Base-by-base conservation (phyloP, 495 filamentous ascomycete species). In the Trichoderma orchidacearum region DNA sequence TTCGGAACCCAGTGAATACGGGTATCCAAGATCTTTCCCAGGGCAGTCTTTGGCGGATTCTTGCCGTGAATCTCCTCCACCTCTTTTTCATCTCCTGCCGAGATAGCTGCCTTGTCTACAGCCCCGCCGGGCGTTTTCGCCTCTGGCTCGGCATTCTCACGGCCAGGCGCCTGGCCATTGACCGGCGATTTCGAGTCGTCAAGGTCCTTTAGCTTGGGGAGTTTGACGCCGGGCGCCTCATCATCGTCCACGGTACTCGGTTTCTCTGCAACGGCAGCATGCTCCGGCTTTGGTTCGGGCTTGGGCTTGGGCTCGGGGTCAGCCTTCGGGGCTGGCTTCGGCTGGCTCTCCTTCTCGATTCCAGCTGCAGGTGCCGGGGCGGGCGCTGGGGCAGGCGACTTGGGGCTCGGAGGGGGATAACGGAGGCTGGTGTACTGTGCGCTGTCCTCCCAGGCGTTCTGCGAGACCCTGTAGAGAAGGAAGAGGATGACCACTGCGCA, bases 401-500 rank as follows among this genome's bases (percentile, higher is more conserved):
- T 48, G 18, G 41, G 11, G 21, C 18, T 11, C 9, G 41, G 41
- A 48, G n/a, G n/a, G n/a, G 41, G 41, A 13, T 25, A 60, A 52
- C 27, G 61, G 56, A 53, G 11, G 66, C 58, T 21, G 69, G 62
- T 11, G 62, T 57, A 52, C 12, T 12, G 60, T 31, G 66, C 64
- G 23, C 66, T 56, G 28, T 76, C 72, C 71, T 73, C 76, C 64
- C 72, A 64, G 61, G 66, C 78, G 56, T 70, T 79, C 63, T 63
- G 67, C 60, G 64, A 72, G 53, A 87, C 84, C 64, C 88, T 81
- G 61, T 88, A 78, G 21, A 92, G 68, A 15, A 82, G 70, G 41
- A 90, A 69, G 29, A 85, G 68, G 52, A 84, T 68, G 51, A 87
- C 66, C 53, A 81, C 76, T 50, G 87, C 82, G 64, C 87, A 85